Conservation (phyloP, 2,329 filamentous ascomycete species). For the Colletotrichum sp. region DNA sequence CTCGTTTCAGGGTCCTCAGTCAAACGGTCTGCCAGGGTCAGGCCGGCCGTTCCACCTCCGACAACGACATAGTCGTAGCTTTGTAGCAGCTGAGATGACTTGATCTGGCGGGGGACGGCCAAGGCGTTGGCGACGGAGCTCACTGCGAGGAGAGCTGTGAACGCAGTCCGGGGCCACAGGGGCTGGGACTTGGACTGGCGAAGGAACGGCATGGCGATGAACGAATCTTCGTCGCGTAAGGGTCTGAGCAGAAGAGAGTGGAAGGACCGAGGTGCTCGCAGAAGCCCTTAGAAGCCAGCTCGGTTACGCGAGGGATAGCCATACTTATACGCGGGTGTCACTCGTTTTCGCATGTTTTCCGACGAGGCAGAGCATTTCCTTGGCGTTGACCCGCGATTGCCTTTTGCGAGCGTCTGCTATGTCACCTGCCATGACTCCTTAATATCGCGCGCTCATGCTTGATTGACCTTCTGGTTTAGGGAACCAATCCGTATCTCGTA, state of each 20-base stretch:
- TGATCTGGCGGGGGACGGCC: constrained; percentile 2
- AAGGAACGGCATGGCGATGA: constrained; percentile 5
- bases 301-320: background rate
- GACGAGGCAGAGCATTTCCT: background rate
- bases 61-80: constrained; percentile 35
- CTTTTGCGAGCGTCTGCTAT: background rate
- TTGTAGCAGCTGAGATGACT: background rate
- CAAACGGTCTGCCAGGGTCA: constrained; percentile 38
- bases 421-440: background rate
- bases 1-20: constrained; percentile 11
- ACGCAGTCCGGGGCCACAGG: background rate
- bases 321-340: background rate
- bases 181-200: constrained; percentile 8
- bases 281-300: background rate
- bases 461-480: background rate
- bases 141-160: background rate
- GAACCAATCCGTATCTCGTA: background rate
- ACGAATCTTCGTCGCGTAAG: background rate
- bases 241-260: background rate
- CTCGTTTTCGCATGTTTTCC: background rate
- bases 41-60: constrained; percentile 36
- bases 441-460: background rate
- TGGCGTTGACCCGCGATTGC: background rate
- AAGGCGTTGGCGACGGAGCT: constrained; percentile 3
- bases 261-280: background rate